phyloP scores from a whole-genome alignment of 306 rosid genomes.

The Cicer pinnatifidum region DNA sequence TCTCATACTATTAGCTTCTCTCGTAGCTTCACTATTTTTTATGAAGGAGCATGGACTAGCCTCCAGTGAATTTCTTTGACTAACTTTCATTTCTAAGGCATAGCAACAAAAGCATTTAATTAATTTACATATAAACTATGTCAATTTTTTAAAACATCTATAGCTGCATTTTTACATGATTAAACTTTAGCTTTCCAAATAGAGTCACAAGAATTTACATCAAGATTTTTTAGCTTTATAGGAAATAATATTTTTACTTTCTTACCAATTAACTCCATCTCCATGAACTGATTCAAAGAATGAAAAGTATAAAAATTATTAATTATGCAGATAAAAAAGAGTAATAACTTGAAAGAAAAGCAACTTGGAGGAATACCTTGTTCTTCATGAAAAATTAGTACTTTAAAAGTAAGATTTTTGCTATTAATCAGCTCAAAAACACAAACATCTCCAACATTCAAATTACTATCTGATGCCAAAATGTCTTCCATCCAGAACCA shows the following conservation, averaged over 20 bases:
- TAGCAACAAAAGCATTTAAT: background rate
- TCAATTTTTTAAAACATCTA: background rate
- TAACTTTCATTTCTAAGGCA: background rate
- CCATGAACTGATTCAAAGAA: background rate
- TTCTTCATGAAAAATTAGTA: constrained; percentile 5
- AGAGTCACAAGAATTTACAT: background rate
- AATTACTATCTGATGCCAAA: constrained; percentile 45
- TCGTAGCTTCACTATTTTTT: background rate
- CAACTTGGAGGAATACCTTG: background rate
- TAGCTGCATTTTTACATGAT: background rate
- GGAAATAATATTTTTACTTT: background rate
- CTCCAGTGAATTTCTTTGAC: background rate
- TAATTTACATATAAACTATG: background rate
- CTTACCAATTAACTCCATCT: background rate
- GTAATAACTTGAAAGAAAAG: background rate
- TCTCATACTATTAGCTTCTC: background rate
- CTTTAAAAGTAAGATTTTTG: background rate
- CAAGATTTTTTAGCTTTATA: background rate
- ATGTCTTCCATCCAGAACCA: constrained; percentile 49
- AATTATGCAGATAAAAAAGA: background rate
- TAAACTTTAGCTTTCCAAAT: background rate
- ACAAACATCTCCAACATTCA: constrained; percentile 40
- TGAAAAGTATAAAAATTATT: background rate
- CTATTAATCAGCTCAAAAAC: constrained; percentile 20
- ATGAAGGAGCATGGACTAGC: background rate